A percentile compares a stretch with the other conserved stretches of the same genome.
These are phyloP conservation scores for Linum lewisii DNA, from an alignment of 345 rosid genomes.

Conservation along the genomic window DNA sequence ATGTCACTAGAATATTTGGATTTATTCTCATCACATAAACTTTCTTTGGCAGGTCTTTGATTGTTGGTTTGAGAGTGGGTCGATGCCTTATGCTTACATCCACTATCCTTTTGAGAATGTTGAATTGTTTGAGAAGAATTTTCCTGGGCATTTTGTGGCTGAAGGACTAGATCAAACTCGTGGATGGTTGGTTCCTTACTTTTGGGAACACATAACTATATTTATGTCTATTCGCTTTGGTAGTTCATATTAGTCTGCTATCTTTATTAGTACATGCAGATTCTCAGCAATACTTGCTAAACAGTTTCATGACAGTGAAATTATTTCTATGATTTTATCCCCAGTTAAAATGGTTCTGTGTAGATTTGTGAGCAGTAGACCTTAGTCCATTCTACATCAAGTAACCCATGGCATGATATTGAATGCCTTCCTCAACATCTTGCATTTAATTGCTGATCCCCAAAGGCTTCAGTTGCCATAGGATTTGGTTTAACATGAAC, in stretches of 20 bases:
- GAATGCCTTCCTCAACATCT: too few species aligned
- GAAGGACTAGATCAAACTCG: constrained; percentile 99
- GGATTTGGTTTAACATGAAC: too few species aligned
- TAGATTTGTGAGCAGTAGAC: too few species aligned
- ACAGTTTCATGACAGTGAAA: too few species aligned
- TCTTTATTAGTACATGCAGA: too few species aligned
- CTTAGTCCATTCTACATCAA: too few species aligned
- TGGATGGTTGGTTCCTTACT: constrained; percentile 69
- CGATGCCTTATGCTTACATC: constrained; percentile 99
- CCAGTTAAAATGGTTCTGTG: too few species aligned
- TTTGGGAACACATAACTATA: neutral
- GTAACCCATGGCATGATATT: too few species aligned
- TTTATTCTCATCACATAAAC: constrained; percentile 1
- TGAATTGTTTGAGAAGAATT: constrained; percentile 78
- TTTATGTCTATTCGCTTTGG: too few species aligned
- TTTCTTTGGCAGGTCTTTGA: constrained; percentile 71
- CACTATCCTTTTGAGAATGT: constrained; percentile 97
- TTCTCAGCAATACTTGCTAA: too few species aligned
- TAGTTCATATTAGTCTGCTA: too few species aligned
- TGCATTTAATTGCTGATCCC: neutral
- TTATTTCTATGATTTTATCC: too few species aligned
- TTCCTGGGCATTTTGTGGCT: constrained; percentile 97
- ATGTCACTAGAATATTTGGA: constrained; percentile 1
- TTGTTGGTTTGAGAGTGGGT: constrained; percentile 99
- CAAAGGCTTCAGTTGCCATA: neutral